phyloP scores from a whole-genome alignment of 345 rosid genomes.

The Aquilaria sinensis region DNA sequence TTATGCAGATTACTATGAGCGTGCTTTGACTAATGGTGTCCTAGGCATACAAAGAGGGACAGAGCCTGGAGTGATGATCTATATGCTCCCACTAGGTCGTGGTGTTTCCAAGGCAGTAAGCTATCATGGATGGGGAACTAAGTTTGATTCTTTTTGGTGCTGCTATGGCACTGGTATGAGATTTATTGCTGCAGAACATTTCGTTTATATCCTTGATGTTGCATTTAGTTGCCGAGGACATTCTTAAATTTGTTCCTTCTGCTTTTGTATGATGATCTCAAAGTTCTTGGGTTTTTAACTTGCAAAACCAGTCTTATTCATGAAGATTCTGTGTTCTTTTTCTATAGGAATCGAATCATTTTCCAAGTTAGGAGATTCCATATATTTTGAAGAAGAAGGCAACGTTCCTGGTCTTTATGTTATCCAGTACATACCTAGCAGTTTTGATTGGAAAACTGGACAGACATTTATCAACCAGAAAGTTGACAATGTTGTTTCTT shows the following conservation, averaged over 20 bases:
- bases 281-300: too few species aligned
- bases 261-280: background rate
- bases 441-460: constrained; percentile 63
- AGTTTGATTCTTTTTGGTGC: constrained; percentile 79
- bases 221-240: background rate
- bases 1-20: constrained; percentile 93
- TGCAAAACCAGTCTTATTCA: too few species aligned
- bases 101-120: constrained; percentile 77
- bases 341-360: constrained; percentile 74
- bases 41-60: constrained; percentile 86
- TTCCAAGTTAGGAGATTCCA: constrained; percentile 92
- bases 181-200: background rate
- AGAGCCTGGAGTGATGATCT: constrained; percentile 89
- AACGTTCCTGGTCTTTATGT: constrained; percentile 60
- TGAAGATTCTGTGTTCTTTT: background rate
- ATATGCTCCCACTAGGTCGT: constrained; percentile 80
- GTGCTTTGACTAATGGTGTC: constrained; percentile 86
- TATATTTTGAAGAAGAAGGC: constrained; percentile 80
- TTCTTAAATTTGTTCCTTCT: background rate
- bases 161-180: constrained; percentile 89
- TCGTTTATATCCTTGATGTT: background rate
- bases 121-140: constrained; percentile 86
- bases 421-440: constrained; percentile 75
- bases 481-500: constrained; percentile 61
- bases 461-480: constrained; percentile 45